These are phyloP conservation scores for Fraxinus americana DNA, from an alignment of 257 asterid species.

Conservation along the genomic window DNA sequence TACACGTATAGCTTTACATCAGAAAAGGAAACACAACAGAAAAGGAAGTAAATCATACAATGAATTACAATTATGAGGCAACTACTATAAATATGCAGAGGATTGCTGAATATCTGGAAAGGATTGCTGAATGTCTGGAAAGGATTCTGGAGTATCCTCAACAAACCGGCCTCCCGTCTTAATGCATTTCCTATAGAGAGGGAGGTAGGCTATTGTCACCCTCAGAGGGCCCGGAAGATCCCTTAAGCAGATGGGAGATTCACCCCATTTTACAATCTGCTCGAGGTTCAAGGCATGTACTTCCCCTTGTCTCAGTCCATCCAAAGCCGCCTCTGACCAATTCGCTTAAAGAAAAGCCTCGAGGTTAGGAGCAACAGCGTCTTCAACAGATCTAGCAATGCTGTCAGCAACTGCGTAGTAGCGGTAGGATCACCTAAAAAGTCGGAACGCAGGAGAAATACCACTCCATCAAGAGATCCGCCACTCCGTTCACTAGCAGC, in stretches of 20 bases:
- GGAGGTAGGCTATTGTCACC: conserved; percentile 86
- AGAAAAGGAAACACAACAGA: no score
- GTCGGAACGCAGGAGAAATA: conserved; percentile 83
- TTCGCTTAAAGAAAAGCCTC: conserved; percentile 65
- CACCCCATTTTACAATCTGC: conserved; percentile 64
- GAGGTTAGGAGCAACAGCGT: conserved; percentile 74
- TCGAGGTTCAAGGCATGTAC: conserved; percentile 64
- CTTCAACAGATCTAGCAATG: conserved; percentile 79
- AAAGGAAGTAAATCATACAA: no score
- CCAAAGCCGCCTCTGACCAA: conserved; percentile 83
- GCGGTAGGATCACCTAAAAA: conserved; percentile 82
- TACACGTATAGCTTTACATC: no score
- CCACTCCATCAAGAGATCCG: conserved; percentile 93
- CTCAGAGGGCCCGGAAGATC: conserved; percentile 84
- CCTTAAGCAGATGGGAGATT: conserved; percentile 66
- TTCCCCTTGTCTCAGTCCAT: conserved; percentile 65
- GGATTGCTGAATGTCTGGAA: no score
- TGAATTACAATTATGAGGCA: no score
- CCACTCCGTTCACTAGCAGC: conserved; percentile 98
- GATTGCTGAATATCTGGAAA: no score
- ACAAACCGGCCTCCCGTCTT: conserved; percentile 63
- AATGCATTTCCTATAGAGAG: conserved; percentile 83
- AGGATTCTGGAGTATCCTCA: no score
- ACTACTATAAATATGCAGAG: no score
- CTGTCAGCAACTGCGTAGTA: conserved; percentile 87